A percentile compares a stretch with the other conserved stretches of the same genome.
Conservation (phyloP, 306 rosid genomes). For the Amphicarpaea edgeworthii region DNA sequence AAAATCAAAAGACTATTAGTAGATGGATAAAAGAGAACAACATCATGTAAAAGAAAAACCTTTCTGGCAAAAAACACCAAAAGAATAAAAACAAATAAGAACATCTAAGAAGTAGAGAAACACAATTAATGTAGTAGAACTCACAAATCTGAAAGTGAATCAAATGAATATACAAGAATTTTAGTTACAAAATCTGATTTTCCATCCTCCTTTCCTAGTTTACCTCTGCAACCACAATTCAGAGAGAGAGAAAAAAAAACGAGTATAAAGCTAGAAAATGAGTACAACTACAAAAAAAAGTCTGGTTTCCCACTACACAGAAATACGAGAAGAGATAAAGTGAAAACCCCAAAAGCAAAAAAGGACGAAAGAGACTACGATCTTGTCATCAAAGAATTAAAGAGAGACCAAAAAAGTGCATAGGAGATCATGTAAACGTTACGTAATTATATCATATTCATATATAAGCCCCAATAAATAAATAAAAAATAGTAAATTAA, state of each 20-base stretch:
- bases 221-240: conserved; percentile 43
- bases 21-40: conserved; percentile 15
- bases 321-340: conserved; percentile 61
- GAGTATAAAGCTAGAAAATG: conserved; percentile 41
- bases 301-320: conserved; percentile 64
- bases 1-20: not conserved
- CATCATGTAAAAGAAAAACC: not conserved
- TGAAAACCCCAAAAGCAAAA: conserved; percentile 68
- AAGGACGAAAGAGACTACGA: conserved; percentile 70
- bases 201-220: conserved; percentile 36
- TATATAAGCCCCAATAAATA: not conserved
- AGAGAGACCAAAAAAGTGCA: conserved; percentile 30
- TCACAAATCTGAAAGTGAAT: conserved; percentile 44
- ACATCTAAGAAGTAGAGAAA: not conserved
- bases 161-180: conserved; percentile 21
- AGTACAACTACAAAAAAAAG: conserved; percentile 39
- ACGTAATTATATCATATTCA: conserved; percentile 49
- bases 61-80: conserved; percentile 14
- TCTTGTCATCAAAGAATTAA: conserved; percentile 67
- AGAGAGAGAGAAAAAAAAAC: not conserved
- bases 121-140: not conserved
- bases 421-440: conserved; percentile 45
- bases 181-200: conserved; percentile 24
- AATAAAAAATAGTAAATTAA: conserved; percentile 24
- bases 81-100: not conserved